A percentile compares a stretch with the other conserved stretches of the same genome.
These are phyloP conservation scores for Fusarium miscanthi DNA, from an alignment of 2,329 filamentous ascomycete species.

Conservation along the genomic window DNA sequence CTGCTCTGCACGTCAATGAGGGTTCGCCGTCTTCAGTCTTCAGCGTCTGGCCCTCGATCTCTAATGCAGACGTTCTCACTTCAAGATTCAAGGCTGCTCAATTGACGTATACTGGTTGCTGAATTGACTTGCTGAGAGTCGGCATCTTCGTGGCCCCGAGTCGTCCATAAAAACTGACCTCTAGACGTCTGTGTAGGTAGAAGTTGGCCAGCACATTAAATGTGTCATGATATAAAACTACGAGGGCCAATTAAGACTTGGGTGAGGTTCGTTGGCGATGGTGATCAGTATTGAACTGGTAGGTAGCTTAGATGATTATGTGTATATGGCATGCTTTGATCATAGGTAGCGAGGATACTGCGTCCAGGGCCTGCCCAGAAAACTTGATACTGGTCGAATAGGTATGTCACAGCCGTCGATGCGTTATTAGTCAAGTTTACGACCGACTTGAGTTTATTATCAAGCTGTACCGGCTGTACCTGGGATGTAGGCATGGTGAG, in stretches of 20 bases:
- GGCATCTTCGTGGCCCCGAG: not conserved
- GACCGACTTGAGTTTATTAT: not conserved
- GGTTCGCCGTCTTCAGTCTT: not conserved
- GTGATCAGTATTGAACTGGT: no score
- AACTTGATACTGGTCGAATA: fast-evolving
- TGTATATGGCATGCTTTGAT: no score
- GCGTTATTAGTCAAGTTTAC: fast-evolving
- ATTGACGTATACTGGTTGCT: no score
- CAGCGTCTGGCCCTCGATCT: not conserved
- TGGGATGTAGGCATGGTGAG: not conserved
- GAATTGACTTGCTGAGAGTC: no score
- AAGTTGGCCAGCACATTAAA: not conserved
- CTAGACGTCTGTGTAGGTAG: fast-evolving
- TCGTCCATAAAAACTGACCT: no score
- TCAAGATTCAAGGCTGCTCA: fast-evolving
- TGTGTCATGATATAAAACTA: not conserved
- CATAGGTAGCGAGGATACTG: no score
- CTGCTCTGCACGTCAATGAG: not conserved
- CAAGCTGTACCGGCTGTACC: not conserved
- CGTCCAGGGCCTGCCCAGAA: no score
- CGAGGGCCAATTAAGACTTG: fast-evolving
- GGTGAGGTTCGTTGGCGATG: not conserved
- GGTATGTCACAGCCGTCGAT: no score
- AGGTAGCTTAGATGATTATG: fast-evolving
- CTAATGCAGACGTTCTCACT: no score